Base-by-base conservation (phyloP, 179 eudicot genomes). In the Actinidia arguta region DNA sequence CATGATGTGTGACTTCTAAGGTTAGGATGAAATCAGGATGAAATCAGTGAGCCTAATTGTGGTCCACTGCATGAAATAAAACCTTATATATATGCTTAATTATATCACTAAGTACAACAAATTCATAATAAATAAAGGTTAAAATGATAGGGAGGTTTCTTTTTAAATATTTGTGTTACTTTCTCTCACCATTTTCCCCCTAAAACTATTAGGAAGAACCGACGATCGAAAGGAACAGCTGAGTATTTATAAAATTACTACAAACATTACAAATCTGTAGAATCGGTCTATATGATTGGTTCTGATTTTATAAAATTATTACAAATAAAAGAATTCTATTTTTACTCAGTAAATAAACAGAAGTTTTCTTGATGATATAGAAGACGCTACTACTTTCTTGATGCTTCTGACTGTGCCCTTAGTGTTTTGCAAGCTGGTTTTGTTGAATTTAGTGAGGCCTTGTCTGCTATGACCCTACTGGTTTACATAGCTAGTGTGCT, bases 1-100 rank as follows among this genome's bases (percentile, higher is more conserved):
- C 6, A 48, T 27, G 73, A 50, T 78, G 73, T 7, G 75, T 79
- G 82, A 79, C 75, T 13, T 42, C 22, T 47, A 31, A 13, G 5
- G 59, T 3, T 51, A 48, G 12, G 63, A n/a, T 67, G 36, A 22
- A 39, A 79, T 50, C 12, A 12, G 13, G 17, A 66, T 16, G n/a
- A n/a, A n/a, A n/a, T n/a, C n/a, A n/a, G n/a, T n/a, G n/a, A n/a
- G n/a, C n/a, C n/a, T n/a, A 9, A 66, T 25, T 20, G 81, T 50
- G 81, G 73, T 17, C 73, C 81, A 66, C 0, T 7, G 7, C 46
- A 22, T 64, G 11, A 64, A 78, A 64, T 64, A 18, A 64, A 64
- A 18, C 20, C 13, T 42, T 12, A 27, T 47, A n/a, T n/a, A n/a
- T n/a, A n/a, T n/a, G n/a, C n/a, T 8, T 39, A 0, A 36, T 14